These are phyloP conservation scores for Phoma sp. DNA, from an alignment of 2,329 filamentous ascomycete species.

Conservation along the genomic window DNA sequence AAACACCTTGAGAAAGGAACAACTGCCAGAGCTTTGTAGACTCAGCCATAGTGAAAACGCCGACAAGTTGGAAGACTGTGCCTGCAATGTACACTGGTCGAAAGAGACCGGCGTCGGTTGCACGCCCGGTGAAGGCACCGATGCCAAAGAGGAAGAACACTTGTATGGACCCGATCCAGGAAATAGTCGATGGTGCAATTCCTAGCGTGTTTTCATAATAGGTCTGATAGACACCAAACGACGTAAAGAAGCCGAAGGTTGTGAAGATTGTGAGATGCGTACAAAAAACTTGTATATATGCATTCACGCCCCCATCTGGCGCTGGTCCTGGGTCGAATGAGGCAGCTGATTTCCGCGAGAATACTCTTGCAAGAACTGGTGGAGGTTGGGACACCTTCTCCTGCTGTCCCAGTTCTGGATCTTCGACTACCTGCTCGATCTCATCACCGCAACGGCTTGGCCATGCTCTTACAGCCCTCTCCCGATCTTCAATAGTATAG, in stretches of 20 bases:
- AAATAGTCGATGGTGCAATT: conserved; percentile 44
- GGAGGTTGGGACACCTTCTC: not conserved
- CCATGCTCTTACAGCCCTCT: conserved; percentile 11
- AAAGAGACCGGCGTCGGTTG: conserved; percentile 42
- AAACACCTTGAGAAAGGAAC: conserved; percentile 60
- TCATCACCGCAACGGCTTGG: conserved; percentile 27
- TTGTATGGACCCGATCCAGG: conserved; percentile 45
- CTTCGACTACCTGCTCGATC: conserved; percentile 20
- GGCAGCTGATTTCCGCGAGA: conserved; percentile 33
- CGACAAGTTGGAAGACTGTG: conserved; percentile 42
- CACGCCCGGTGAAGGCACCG: conserved; percentile 40
- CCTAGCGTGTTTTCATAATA: conserved; percentile 56
- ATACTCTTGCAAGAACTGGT: conserved; percentile 23
- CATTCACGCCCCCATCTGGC: conserved; percentile 59
- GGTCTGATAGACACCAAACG: conserved; percentile 65
- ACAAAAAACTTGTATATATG: conserved; percentile 63
- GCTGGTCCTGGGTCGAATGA: conserved; percentile 39
- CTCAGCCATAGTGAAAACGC: conserved; percentile 41
- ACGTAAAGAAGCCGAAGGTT: conserved; percentile 62
- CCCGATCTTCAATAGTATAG: not conserved
- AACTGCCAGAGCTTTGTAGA: conserved; percentile 43
- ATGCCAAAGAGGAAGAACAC: conserved; percentile 43
- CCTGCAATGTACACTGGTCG: conserved; percentile 38
- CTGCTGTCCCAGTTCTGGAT: conserved; percentile 10
- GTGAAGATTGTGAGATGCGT: conserved; percentile 63